Percentiles rank a stretch among this genome's conserved stretches.
phyloP scores from a whole-genome alignment of 2,329 filamentous ascomycete genomes.

The Pseudomassariella vexata region DNA sequence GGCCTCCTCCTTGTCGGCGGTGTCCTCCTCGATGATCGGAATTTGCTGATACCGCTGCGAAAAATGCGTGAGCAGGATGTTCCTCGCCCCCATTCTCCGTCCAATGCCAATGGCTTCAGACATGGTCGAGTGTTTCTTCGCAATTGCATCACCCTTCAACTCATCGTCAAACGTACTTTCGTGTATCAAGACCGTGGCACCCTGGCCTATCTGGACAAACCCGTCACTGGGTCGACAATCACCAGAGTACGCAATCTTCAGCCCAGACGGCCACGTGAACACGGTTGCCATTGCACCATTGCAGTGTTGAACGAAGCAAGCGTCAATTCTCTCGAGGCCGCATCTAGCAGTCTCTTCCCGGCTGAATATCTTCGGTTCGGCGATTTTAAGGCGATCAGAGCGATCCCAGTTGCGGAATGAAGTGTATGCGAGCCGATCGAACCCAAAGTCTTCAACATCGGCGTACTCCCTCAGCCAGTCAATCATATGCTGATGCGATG shows the following conservation, averaged over 20 bases:
- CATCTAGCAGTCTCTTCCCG: conserved; percentile 41
- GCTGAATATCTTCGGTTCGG: conserved; percentile 25
- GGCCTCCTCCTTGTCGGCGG: conserved; percentile 24
- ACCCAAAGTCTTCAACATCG: conserved; percentile 70
- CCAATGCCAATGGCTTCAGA: conserved; percentile 78
- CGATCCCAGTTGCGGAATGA: conserved; percentile 5
- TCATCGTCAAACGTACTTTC: conserved; percentile 96
- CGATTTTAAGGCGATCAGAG: background rate
- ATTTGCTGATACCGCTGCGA: conserved; percentile 86
- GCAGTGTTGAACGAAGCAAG: conserved; percentile 72
- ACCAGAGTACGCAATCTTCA: conserved; percentile 89
- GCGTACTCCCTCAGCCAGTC: conserved; percentile 76
- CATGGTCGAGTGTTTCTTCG: conserved; percentile 89
- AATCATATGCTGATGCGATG: conserved; percentile 67
- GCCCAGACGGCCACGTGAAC: conserved; percentile 70
- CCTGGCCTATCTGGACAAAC: conserved; percentile 67
- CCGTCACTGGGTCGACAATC: conserved; percentile 75
- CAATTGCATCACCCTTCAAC: conserved; percentile 66
- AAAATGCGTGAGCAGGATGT: conserved; percentile 88
- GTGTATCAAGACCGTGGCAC: conserved; percentile 81
- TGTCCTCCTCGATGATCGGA: conserved; percentile 41
- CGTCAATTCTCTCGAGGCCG: conserved; percentile 62
- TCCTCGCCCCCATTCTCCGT: conserved; percentile 68
- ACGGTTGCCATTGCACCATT: conserved; percentile 69
- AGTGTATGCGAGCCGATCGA: conserved; percentile 36